Evolutionary conservation across 129 eudicot genomes (phyloP), one percentile per base, ranked within the genome.

Genomic region (Helichrysum umbraculigerum): DNA sequence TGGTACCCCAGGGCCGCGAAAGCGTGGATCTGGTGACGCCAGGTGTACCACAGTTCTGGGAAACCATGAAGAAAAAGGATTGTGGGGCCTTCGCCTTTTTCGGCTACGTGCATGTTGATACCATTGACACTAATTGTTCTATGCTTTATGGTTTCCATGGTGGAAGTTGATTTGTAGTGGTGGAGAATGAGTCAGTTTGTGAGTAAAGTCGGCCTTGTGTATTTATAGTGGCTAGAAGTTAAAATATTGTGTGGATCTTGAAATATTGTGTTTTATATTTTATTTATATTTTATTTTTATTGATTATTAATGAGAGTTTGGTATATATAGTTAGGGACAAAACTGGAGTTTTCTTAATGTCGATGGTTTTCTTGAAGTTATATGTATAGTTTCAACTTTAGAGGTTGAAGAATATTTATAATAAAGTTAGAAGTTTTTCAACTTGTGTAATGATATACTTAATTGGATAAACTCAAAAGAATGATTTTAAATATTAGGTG

Each of bases 21-120:
- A 56, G 96, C 86, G 8, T 41, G 70, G 63, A 92, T 84, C 83
- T 92, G 98, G 89, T 86, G 92, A 73, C 91, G 90, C 98, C 98
- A 92, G 0, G 93, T 77, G 88, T 89, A 92, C 98, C 98, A 92
- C 10, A 89, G 75, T 79, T 92, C 98, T 0, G 98, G 98, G 75
- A 92, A 92, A 67, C 98, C 98, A 68, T 92, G 98, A 52, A 92
- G 91, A 78, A 92, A 87, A 41, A 92, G 90, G 35, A 92, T 76
- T 0, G 82, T 79, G 2, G 88, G 86, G 63, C 91, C 94, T 68
- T 77, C 60, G 6, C 96, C 98, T 22, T 89, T 89, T 78, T 92
- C 96, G 1, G 98, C 96, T 1, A 92, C 80, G 71, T 92, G 98
- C 90, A 92, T 89, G 81, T 80, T 88, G 79, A 92, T 89, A 57